These are phyloP conservation scores for Euphorbia tirucalli DNA, from an alignment of 345 rosid species.

Conservation along the genomic window DNA sequence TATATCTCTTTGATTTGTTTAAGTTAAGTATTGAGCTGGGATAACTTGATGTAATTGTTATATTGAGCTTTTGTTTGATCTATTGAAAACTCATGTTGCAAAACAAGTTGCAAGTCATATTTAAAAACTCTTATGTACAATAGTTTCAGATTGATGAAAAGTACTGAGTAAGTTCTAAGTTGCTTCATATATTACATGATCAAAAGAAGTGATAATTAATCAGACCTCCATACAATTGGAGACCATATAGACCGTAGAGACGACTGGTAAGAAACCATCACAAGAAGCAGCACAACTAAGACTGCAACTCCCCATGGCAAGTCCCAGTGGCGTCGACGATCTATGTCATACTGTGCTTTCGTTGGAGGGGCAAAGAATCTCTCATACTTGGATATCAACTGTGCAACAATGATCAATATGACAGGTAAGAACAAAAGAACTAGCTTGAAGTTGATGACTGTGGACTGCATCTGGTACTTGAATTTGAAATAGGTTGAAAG, in stretches of 20 bases:
- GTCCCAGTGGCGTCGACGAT: conserved; percentile 23
- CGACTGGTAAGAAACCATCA: conserved; percentile 64
- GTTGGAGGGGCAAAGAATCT: conserved; percentile 28
- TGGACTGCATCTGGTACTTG: conserved; percentile 47
- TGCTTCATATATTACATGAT: background rate
- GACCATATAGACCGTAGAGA: conserved; percentile 62
- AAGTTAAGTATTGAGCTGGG: too few relatives aligned
- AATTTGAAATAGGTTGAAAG: conserved; percentile 50
- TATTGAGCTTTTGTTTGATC: background rate
- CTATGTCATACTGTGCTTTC: conserved; percentile 25
- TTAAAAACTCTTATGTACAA: background rate
- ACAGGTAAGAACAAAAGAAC: conserved; percentile 57
- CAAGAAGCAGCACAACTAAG: conserved; percentile 48
- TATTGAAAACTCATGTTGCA: background rate
- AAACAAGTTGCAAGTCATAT: background rate
- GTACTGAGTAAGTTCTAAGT: too few relatives aligned
- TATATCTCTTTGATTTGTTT: background rate
- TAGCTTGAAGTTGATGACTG: conserved; percentile 48
- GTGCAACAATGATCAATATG: conserved; percentile 42
- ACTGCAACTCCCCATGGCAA: conserved; percentile 60
- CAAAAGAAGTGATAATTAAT: background rate
- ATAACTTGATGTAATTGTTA: background rate
- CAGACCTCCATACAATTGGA: conserved; percentile 38
- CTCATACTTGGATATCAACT: conserved; percentile 29
- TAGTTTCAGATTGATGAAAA: background rate